Percentiles rank a stretch among this genome's conserved stretches.
phyloP scores from a whole-genome alignment of 352 stramenopile species.

The Phytophthora citrophthora region DNA sequence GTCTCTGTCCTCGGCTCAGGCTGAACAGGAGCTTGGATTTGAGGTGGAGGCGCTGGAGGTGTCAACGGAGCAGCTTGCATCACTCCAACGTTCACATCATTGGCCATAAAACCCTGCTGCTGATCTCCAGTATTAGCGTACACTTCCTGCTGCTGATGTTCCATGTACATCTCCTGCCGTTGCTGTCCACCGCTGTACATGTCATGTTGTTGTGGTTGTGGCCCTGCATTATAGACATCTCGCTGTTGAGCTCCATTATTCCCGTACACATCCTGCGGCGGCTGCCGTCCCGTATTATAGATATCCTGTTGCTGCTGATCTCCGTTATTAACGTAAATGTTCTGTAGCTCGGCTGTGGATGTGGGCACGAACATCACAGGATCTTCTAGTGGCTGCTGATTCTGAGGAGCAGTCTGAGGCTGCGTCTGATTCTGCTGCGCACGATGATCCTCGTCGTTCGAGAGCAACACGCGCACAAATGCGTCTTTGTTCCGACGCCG shows the following conservation, averaged over 20 bases:
- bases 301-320: conserved; percentile 26
- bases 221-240: not conserved
- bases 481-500: conserved; percentile 54
- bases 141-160: conserved; percentile 14
- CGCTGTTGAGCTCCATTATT: conserved; percentile 7
- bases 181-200: conserved; percentile 8
- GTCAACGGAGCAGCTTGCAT: conserved; percentile 25
- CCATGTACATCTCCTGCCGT: conserved; percentile 16
- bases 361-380: conserved; percentile 27
- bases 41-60: conserved; percentile 4
- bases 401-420: conserved; percentile 7
- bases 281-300: conserved; percentile 5
- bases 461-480: conserved; percentile 46
- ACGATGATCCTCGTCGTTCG: conserved; percentile 29
- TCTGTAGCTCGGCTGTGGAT: conserved; percentile 25
- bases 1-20: not conserved
- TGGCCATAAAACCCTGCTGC: conserved; percentile 18
- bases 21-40: not conserved
- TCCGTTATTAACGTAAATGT: conserved; percentile 26
- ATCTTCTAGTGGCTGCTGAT: conserved; percentile 17
- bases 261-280: conserved; percentile 8
- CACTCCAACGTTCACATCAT: conserved; percentile 13
- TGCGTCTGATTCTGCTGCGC: not conserved
- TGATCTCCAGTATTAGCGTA: conserved; percentile 11
- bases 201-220: conserved; percentile 3